Conservation (phyloP, 176 grass and related monocot genomes). For the Secale cereale region DNA sequence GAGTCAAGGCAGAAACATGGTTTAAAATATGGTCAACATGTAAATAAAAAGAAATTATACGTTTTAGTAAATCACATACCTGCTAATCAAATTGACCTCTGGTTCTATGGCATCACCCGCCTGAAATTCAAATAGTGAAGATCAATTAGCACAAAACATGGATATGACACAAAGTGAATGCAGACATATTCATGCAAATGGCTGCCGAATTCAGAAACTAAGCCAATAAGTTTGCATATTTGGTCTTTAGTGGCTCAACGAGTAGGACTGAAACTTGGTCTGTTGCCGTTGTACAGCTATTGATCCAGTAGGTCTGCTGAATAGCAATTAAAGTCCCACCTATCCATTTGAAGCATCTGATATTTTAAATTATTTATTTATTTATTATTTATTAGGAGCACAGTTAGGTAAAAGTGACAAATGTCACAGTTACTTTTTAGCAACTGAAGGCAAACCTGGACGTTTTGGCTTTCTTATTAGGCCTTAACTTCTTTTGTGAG, state of each 20-base stretch:
- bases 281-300: neutral
- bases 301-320: neutral
- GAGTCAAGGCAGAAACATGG: conserved; percentile 38
- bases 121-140: conserved; percentile 37
- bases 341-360: neutral
- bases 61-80: conserved; percentile 36
- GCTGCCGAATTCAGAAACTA: neutral
- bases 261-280: conserved; percentile 15
- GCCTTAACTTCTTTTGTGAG: neutral
- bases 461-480: neutral
- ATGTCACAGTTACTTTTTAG: neutral
- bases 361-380: neutral
- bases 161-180: conserved; percentile 4
- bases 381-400: neutral
- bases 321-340: neutral
- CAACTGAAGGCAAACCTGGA: neutral
- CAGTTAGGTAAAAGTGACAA: neutral
- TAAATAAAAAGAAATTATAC: conserved; percentile 11
- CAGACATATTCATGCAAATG: conserved; percentile 6
- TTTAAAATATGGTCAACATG: conserved; percentile 9
- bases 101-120: conserved; percentile 44
- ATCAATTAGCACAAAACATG: conserved; percentile 20
- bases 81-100: conserved; percentile 47
- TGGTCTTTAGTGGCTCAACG: neutral
- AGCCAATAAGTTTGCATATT: neutral